Evolutionary conservation across 208 protist genomes (phyloP).

Genomic region (Leishmania major): DNA sequence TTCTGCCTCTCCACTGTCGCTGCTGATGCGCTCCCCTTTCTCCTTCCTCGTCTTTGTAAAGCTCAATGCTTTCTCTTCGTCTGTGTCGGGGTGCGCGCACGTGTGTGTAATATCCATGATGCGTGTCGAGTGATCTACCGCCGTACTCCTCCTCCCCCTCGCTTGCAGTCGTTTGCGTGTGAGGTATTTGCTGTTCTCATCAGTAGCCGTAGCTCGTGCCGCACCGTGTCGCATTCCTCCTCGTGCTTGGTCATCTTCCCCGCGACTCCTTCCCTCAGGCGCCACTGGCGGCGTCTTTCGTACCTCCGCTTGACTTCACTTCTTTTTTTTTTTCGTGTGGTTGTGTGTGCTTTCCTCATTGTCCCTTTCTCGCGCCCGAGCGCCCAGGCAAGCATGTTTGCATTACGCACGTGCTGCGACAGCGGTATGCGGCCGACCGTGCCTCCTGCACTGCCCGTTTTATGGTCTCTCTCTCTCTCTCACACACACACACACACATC

Average conservation of each 20-base stretch:
- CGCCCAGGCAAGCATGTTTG: background rate
- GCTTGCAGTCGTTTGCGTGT: no score
- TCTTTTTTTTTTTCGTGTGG: background rate
- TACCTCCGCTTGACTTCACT: background rate
- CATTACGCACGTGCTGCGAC: background rate
- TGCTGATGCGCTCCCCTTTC: background rate
- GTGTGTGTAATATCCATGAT: background rate
- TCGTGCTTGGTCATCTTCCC: background rate
- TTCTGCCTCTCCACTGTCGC: background rate
- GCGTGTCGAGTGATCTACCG: background rate
- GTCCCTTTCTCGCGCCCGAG: background rate
- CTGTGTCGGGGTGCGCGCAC: background rate
- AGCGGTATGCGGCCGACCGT: no score
- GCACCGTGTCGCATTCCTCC: background rate
- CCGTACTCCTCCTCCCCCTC: no score
- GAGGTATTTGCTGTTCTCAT: background rate
- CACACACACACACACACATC: no score
- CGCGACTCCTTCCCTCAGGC: no score
- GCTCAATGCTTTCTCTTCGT: background rate
- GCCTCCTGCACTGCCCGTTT: no score
- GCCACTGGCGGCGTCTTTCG: background rate
- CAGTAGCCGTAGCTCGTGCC: no score
- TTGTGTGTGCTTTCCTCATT: background rate
- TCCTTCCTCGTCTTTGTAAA: background rate
- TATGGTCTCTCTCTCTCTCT: no score